Evolutionary conservation across 73 alveolate species (phyloP), one percentile per base, ranked within the genome.

Genomic region (Stentor roeselii): DNA sequence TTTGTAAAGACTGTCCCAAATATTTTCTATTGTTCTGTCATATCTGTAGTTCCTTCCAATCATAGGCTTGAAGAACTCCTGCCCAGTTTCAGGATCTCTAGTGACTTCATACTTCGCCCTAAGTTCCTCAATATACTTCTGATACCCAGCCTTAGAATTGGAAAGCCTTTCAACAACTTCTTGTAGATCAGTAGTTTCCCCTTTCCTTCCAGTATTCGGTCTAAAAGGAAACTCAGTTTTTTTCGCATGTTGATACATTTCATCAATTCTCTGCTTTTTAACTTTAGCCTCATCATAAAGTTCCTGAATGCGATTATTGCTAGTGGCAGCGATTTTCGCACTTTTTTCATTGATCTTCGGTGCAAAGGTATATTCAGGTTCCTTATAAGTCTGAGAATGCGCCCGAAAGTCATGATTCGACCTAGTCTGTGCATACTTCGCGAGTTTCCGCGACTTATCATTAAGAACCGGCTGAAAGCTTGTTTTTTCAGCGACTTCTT

Each of bases 41-140:
- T 11, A 11, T 50, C 21, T 50, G 67, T 50, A 50, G 67, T 6
- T 11, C 21, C 21, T 50, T 2, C 80, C 80, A 11, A 67, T n/a
- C 50, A 15, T 67, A 34, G 80, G 80, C 15, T 67, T 15, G 34
- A 67, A 67, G 11, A 67, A 32, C 2, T n/a, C 41, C 41, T 67
- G 80, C 42, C 80, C 80, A 27, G 80, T 67, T 32, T 67, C 80
- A 30, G 80, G 80, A 40, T 67, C 80, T 21, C 37, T 36, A 40
- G 80, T 67, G 42, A 2, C 80, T 67, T 21, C 80, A 1, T 21
- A 32, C n/a, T 32, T 67, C 34, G 21, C 34, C 2, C 80, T 67
- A 21, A 32, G 41, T 67, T 67, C 80, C 34, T 67, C 50, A n/a
- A 67, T 67, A 21, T 67, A 21, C 37, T 67, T 40, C 21, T 67